Evolutionary conservation across 208 protist species (phyloP), one percentile per base, ranked within the genome.

Genomic region (Crithidia expoeki): DNA sequence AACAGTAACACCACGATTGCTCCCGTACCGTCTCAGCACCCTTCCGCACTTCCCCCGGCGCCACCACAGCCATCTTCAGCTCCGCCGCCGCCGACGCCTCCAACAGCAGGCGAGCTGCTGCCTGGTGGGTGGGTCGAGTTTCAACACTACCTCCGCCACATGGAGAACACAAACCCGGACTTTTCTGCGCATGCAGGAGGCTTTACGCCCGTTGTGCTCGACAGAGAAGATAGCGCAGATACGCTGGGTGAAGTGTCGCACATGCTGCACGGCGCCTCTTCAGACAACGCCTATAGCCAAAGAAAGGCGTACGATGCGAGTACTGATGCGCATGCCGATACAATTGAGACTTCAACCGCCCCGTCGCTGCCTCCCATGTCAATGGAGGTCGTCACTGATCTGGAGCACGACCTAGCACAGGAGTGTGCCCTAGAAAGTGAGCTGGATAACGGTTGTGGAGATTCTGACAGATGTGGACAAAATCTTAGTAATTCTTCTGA

Each of bases 101-200:
- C 27, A 23, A 30, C 58, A 9, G 23, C 49, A 5, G 28, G 16
- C 1, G 49, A 61, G 0, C 11, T 59, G 10, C 49, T 62, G 25
- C 36, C 52, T 10, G 62, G 32, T 38, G 55, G 38, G 10, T 66
- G 63, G 62, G 19, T 23, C 4, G 71, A 59, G 49, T 46, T 71
- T 11, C 71, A 70, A 25, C 30, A 56, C 2, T 67, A 59, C 50
- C 65, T 73, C n/a, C 51, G 44, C 9, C 58, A 78, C 5, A 23
- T 60, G 5, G 72, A 70, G 14, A 46, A 30, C 19, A 19, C 16
- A 10, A 52, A 72, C 30, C 58, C 63, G 19, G 63, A 65, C 23
- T 34, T 76, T 23, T 34, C 65, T 6, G 56, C 38, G n/a, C 44
- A 50, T 28, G 57, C 71, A 7, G 53, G 42, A 4, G 56, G 49